Percentiles rank a stretch among this genome's conserved stretches.
phyloP scores from a whole-genome alignment of 179 eudicot genomes.

The Camellia oleifera region DNA sequence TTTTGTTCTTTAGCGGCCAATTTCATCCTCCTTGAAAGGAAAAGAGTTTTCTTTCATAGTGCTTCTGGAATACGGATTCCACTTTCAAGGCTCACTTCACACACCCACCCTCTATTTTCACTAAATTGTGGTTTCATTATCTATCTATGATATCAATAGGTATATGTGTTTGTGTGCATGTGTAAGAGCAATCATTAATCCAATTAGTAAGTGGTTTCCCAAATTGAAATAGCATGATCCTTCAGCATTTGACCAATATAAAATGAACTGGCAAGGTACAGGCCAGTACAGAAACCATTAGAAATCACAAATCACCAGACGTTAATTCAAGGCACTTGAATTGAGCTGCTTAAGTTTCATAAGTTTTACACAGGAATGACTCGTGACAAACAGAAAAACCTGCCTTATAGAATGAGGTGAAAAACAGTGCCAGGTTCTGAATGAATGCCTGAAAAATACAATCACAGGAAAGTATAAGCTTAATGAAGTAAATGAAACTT shows the following conservation, averaged over 20 bases:
- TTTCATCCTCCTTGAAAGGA: background rate
- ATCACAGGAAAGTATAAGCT: slow-evolving; percentile 2
- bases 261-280: background rate
- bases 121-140: too few relatives aligned
- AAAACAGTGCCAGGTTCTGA: slow-evolving; percentile 94
- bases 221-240: background rate
- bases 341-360: background rate
- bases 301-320: background rate
- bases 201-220: background rate
- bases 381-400: slow-evolving; percentile 16
- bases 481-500: background rate
- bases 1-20: background rate
- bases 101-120: background rate
- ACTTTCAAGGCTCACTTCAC: background rate
- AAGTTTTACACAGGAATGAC: background rate
- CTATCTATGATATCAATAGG: too few relatives aligned
- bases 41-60: background rate
- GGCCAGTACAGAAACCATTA: background rate
- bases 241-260: background rate
- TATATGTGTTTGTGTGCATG: too few relatives aligned
- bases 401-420: slow-evolving; percentile 90
- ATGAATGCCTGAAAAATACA: slow-evolving; percentile 75
- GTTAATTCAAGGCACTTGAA: background rate
- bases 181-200: too few relatives aligned
- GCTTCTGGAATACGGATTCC: background rate